Evolutionary conservation across 2,329 filamentous ascomycete species (phyloP), one percentile per base, ranked within the genome.

Genomic region (Colletotrichum echinochloae): DNA sequence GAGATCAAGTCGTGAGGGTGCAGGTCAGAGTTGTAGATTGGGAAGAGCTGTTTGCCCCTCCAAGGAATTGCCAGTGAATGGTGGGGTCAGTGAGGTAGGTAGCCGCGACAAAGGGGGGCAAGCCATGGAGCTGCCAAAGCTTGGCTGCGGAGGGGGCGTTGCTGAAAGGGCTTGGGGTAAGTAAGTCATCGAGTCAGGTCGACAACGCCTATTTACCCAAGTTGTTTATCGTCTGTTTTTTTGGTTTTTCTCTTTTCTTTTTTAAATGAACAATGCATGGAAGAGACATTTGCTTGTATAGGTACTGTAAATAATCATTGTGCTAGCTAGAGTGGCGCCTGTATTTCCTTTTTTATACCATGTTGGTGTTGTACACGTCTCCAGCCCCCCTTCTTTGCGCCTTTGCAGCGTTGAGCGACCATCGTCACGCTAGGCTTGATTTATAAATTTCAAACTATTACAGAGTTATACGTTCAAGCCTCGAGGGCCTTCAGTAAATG

Each of bases 11-110:
- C 49, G 52, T 57, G n/a, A 37, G 59, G 30, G 44, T n/a, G 41
- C 16, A n/a, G 41, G 26, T 57, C 20, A 28, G 9, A 44, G 41
- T 69, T 48, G 39, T 28, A 2, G 18, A 20, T 9, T 37, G 30
- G 49, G 20, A 28, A 49, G n/a, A 70, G 66, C 66, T 65, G 23
- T 48, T 54, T 68, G 54, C 66, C 66, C 66, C 60, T 68, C 65
- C 60, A 65, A 52, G 2, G 48, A 26, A 44, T 20, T 64, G 16
- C 26, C 23, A 52, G 56, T 23, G 30, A 28, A 28, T 70, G 64
- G 57, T 63, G 67, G 67, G 57, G 57, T 67, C 67, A 26, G 57
- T 70, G 68, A 70, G 68, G 64, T 71, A 71, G 68, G n/a, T n/a
- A n/a, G n/a, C n/a, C n/a, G 56, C 39, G 18, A 30, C 18, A 60